These are phyloP conservation scores for Seiridium unicorne DNA, from an alignment of 2,329 filamentous ascomycete genomes.

Conservation along the genomic window DNA sequence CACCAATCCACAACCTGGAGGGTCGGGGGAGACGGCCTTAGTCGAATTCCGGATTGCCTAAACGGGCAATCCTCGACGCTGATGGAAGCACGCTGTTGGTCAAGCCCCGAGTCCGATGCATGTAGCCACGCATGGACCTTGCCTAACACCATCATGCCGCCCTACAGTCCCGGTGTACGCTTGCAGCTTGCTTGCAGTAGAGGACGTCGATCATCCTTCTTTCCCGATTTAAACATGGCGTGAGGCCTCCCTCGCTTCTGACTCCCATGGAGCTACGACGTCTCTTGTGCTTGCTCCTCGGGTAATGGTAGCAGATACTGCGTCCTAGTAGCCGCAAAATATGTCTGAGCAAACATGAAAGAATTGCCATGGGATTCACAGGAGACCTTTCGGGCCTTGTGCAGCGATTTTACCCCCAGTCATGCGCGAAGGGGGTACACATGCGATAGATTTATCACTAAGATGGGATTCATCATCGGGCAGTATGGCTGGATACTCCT, in stretches of 20 bases:
- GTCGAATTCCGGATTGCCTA: too few species aligned
- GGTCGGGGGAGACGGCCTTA: too few species aligned
- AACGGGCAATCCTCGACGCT: too few species aligned
- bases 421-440: neutral
- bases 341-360: too few species aligned
- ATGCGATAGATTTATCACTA: neutral
- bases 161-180: neutral
- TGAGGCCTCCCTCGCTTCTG: conserved; percentile 4
- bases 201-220: neutral
- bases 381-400: too few species aligned
- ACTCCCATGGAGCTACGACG: neutral
- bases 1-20: too few species aligned
- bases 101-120: too few species aligned
- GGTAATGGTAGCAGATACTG: neutral
- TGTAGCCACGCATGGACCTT: too few species aligned
- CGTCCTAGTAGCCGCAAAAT: neutral
- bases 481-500: neutral
- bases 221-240: conserved; percentile 3
- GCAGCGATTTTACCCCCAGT: neutral
- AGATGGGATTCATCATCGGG: neutral
- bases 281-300: neutral
- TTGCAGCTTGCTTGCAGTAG: neutral
- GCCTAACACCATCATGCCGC: too few species aligned
- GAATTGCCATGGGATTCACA: too few species aligned
- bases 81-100: too few species aligned